These are phyloP conservation scores for Aspergillus japonicus DNA, from an alignment of 2,329 filamentous ascomycete genomes.

Conservation along the genomic window DNA sequence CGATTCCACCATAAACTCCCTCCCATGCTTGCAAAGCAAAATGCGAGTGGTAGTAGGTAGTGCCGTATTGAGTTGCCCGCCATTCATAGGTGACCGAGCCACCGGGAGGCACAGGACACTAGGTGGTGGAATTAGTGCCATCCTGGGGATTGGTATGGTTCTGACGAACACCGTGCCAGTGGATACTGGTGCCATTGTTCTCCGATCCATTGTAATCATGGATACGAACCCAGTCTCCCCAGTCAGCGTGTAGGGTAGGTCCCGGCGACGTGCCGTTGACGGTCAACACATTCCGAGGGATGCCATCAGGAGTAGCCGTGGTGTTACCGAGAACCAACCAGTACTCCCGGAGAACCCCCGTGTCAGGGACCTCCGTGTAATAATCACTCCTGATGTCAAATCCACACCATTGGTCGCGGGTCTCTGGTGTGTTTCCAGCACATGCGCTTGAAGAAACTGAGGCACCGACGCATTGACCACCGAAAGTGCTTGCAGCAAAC, in stretches of 20 bases:
- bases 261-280: conserved; percentile 67
- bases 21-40: conserved; percentile 44
- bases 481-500: too few relatives aligned
- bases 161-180: conserved; percentile 39
- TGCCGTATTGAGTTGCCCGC: conserved; percentile 39
- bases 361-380: conserved; percentile 22
- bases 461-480: too few relatives aligned
- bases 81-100: conserved; percentile 37
- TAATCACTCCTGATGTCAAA: conserved; percentile 36
- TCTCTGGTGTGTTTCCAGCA: not conserved
- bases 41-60: conserved; percentile 36
- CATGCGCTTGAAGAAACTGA: too few relatives aligned
- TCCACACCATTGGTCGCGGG: not conserved
- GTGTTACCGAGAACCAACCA: conserved; percentile 17
- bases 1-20: conserved; percentile 44
- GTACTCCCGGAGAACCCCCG: conserved; percentile 17
- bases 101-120: conserved; percentile 40
- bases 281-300: conserved; percentile 47
- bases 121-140: conserved; percentile 34
- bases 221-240: conserved; percentile 58
- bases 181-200: conserved; percentile 27
- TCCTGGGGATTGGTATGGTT: conserved; percentile 31
- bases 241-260: conserved; percentile 63
- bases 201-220: conserved; percentile 54
- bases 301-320: conserved; percentile 22